phyloP scores from a whole-genome alignment of 495 filamentous ascomycete genomes.

The Hypomontagnella monticulosa region DNA sequence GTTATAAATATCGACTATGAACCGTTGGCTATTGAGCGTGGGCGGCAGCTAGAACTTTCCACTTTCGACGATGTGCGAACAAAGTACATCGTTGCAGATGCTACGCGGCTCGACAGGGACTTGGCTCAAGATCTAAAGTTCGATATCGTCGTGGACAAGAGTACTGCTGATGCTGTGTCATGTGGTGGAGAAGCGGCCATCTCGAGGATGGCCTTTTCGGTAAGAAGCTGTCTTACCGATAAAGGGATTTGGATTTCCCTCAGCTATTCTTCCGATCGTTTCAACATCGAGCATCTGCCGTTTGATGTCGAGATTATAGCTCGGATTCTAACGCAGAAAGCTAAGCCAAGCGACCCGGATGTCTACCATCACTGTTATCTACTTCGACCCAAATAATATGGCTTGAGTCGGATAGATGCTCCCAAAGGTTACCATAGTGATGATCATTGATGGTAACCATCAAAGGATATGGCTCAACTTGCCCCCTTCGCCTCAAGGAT shows the following conservation, averaged over 20 bases:
- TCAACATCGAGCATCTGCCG: slow-evolving; percentile 40
- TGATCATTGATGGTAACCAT: no score
- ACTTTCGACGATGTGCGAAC: slow-evolving; percentile 49
- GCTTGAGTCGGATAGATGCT: no score
- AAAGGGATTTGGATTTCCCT: slow-evolving; percentile 53
- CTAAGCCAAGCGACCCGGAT: slow-evolving; percentile 48
- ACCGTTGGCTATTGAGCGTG: slow-evolving; percentile 50
- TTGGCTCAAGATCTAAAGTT: slow-evolving; percentile 19
- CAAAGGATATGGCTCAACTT: no score
- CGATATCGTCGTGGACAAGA: slow-evolving; percentile 53
- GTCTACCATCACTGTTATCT: slow-evolving; percentile 52
- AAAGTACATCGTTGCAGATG: slow-evolving; percentile 51
- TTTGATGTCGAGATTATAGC: slow-evolving; percentile 48
- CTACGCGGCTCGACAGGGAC: slow-evolving; percentile 38
- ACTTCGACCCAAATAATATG: slow-evolving; percentile 42
- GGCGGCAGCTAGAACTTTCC: slow-evolving; percentile 43
- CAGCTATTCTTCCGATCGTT: slow-evolving; percentile 52
- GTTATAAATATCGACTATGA: slow-evolving; percentile 57
- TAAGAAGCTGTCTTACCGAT: slow-evolving; percentile 39
- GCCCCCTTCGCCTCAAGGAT: no score
- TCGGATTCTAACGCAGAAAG: slow-evolving; percentile 48
- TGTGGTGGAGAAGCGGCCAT: slow-evolving; percentile 48
- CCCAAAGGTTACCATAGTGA: no score
- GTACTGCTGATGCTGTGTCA: slow-evolving; percentile 53
- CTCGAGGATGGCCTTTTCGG: slow-evolving; percentile 39